Percentiles rank a stretch among this genome's conserved stretches.
Conservation (phyloP, 1,284 basidiomycete genomes). For the Pisolithus thermaeus region DNA sequence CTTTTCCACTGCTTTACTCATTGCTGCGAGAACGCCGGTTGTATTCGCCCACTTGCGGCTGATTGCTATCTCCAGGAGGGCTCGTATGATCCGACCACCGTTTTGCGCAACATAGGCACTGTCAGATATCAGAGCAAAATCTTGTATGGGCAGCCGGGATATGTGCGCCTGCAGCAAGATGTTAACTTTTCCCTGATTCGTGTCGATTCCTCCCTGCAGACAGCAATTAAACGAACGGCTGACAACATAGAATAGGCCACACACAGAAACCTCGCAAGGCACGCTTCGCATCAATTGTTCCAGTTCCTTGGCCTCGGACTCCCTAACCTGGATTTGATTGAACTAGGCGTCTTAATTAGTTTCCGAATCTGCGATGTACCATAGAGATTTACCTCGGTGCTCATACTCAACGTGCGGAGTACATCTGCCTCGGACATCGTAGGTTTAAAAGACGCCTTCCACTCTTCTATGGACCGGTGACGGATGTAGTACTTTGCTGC, state of each 20-base stretch:
- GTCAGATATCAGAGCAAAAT: conserved; percentile 97
- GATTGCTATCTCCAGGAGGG: conserved; percentile 91
- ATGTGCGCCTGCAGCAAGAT: conserved; percentile 92
- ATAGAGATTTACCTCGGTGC: conserved; percentile 69
- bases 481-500: conserved; percentile 97
- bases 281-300: conserved; percentile 62
- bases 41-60: conserved; percentile 88
- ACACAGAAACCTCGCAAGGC: conserved; percentile 77
- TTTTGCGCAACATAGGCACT: conserved; percentile 93
- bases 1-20: conserved; percentile 92
- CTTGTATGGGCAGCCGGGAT: conserved; percentile 76
- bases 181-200: conserved; percentile 83
- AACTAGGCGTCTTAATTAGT: conserved; percentile 49
- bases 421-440: conserved; percentile 95
- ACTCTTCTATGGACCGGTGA: conserved; percentile 83
- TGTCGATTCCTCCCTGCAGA: conserved; percentile 66
- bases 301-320: conserved; percentile 85
- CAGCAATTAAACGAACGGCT: background rate
- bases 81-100: conserved; percentile 89
- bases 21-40: conserved; percentile 76
- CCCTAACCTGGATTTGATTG: conserved; percentile 90
- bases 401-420: conserved; percentile 80
- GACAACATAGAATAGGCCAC: conserved; percentile 9
- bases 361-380: background rate
- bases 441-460: conserved; percentile 66